Evolutionary conservation across 371 early-diverging fungal genomes (phyloP), one percentile per base, ranked within the genome.

Genomic region (Blastocladiella emersonii): DNA sequence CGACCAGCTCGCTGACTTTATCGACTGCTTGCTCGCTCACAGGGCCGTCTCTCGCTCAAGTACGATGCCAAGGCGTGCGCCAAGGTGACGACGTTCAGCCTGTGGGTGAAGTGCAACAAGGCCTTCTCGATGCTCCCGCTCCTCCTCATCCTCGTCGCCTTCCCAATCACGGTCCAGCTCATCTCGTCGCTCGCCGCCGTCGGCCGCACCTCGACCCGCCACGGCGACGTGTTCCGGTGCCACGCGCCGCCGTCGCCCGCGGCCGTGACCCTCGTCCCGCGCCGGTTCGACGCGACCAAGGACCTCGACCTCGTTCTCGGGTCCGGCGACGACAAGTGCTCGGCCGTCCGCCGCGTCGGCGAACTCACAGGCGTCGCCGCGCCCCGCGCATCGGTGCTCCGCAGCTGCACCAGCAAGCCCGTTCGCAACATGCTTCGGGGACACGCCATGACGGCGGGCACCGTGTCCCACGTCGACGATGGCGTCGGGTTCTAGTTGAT

Each of bases 121-220:
- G 10, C 15, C 15, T 41, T 17, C 41, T 15, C 41, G 17, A 41
- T 41, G 4, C 15, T 64, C 62, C 13, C 43, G 34, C n/a, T 10
- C 36, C 19, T 71, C 71, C 4, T 66, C 63, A n/a, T 72, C 71
- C 55, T 67, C 45, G 34, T 72, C 68, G 2, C 66, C 67, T 30
- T 68, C 67, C 74, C 74, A 72, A 36, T 66, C 68, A 35, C 69
- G 1, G 17, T 17, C 15, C 41, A 41, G 41, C 15, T 41, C 5
- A 17, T 41, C 41, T 15, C 17, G 41, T 10, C 10, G 1, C 15
- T 41, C 15, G 41, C 17, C 17, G 41, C 15, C 1, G 41, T 17
- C 15, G 41, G 10, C 15, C 41, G 41, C 1, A 15, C 4, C 15
- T 17, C 10, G 5, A 17, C 17, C 1, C 41, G 41, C 15, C 41